These are phyloP conservation scores for Lepiota venenata DNA, from an alignment of 768 basidiomycete species.

Conservation along the genomic window DNA sequence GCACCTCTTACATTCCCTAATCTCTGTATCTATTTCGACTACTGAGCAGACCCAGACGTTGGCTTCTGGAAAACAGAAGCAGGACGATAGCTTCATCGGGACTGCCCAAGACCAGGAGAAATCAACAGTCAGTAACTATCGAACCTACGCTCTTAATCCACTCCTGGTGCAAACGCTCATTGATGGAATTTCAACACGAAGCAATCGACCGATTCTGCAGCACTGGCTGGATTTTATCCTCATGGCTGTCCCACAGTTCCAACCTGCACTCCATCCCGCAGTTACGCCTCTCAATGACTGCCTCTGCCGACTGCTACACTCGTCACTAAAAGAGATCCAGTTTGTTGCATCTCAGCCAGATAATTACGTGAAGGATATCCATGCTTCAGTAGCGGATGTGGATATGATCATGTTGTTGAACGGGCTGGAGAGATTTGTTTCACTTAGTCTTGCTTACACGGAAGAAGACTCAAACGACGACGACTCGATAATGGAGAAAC, in stretches of 20 bases:
- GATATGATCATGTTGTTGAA: conserved; percentile 85
- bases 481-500: conserved; percentile 45
- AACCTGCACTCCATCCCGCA: conserved; percentile 61
- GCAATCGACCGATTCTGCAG: conserved; percentile 81
- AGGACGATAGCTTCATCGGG: conserved; percentile 30
- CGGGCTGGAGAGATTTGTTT: conserved; percentile 76
- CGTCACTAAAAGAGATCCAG: conserved; percentile 52
- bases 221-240: conserved; percentile 97
- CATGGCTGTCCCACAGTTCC: conserved; percentile 86
- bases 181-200: conserved; percentile 68
- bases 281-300: conserved; percentile 78
- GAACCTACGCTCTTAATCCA: conserved; percentile 54
- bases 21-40: conserved; percentile 55
- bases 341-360: conserved; percentile 34
- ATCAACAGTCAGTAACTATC: conserved; percentile 25
- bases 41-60: conserved; percentile 27
- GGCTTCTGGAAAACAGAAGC: conserved; percentile 17
- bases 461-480: conserved; percentile 48
- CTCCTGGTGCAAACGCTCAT: conserved; percentile 75
- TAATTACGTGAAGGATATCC: conserved; percentile 38
- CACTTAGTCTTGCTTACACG: conserved; percentile 64
- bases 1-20: conserved; percentile 83
- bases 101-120: conserved; percentile 29
- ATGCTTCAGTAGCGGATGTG: conserved; percentile 62
- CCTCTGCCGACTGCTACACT: conserved; percentile 65